These are phyloP conservation scores for Hortiboletus flavorubellus DNA, from an alignment of 768 basidiomycete genomes.

Conservation along the genomic window DNA sequence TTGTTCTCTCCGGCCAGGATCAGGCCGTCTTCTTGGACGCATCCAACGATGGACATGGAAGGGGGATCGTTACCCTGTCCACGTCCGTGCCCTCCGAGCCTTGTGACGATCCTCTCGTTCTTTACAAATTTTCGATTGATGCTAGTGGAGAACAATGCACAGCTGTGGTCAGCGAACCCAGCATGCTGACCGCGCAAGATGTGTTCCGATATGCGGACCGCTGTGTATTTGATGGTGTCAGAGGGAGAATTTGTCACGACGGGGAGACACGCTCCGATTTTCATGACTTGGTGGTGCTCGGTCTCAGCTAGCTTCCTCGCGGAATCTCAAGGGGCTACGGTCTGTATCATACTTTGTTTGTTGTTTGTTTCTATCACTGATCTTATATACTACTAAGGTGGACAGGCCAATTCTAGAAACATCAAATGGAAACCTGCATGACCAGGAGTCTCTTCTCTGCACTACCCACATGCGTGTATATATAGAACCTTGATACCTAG, in stretches of 20 bases:
- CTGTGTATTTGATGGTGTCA: conserved; percentile 16
- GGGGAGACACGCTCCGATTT: background rate
- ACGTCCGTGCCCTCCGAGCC: background rate
- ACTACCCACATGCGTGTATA: no score
- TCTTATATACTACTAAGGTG: background rate
- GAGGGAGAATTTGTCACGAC: conserved; percentile 19
- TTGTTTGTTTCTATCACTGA: background rate
- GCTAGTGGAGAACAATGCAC: conserved; percentile 16
- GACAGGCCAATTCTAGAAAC: no score
- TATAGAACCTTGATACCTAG: no score
- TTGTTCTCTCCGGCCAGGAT: conserved; percentile 14
- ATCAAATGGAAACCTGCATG: no score
- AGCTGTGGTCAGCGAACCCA: conserved; percentile 12
- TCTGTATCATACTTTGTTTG: background rate
- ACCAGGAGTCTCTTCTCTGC: no score
- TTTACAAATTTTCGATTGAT: conserved; percentile 21
- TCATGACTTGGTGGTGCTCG: conserved; percentile 14
- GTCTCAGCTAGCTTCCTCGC: conserved; percentile 7
- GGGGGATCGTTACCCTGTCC: conserved; percentile 15
- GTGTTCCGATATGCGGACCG: background rate
- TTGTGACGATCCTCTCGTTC: background rate
- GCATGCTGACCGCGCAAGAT: conserved; percentile 5
- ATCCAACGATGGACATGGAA: conserved; percentile 15
- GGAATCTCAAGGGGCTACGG: background rate
- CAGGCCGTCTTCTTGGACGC: conserved; percentile 2